Conservation (phyloP, 2,329 filamentous ascomycete species). For the Colletotrichum sp. region DNA sequence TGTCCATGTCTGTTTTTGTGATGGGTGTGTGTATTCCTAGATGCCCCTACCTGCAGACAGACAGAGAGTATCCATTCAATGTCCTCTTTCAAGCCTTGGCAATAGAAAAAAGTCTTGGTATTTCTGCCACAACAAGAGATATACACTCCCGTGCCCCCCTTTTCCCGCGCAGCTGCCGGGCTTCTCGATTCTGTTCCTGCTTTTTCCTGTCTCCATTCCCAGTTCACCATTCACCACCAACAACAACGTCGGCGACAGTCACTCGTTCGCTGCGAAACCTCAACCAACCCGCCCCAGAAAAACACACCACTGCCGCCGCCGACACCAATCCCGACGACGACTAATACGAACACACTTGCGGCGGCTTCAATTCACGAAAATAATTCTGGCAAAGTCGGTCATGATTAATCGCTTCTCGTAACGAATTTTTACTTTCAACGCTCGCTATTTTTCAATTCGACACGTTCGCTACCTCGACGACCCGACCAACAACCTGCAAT, state of each 20-base stretch:
- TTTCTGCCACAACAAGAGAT: background rate
- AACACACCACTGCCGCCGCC: background rate
- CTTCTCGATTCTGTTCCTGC: background rate
- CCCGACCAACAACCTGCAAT: background rate
- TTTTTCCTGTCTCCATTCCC: background rate
- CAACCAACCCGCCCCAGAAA: background rate
- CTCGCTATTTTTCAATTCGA: background rate
- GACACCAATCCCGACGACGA: background rate
- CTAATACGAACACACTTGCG: background rate
- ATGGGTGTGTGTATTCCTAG: background rate
- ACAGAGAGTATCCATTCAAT: background rate
- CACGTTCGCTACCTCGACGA: background rate
- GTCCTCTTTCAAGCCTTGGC: background rate
- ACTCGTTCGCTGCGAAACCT: background rate
- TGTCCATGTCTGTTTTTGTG: background rate
- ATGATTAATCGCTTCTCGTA: slow-evolving; percentile 6
- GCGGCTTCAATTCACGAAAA: background rate
- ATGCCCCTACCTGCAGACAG: background rate
- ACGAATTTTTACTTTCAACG: background rate
- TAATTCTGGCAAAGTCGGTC: background rate
- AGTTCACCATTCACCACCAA: background rate
- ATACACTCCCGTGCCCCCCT: background rate
- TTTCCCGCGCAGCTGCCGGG: background rate
- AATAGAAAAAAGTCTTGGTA: background rate
- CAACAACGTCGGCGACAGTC: background rate